phyloP scores from a whole-genome alignment of 768 basidiomycete species.

The Naganishia kalamii region DNA sequence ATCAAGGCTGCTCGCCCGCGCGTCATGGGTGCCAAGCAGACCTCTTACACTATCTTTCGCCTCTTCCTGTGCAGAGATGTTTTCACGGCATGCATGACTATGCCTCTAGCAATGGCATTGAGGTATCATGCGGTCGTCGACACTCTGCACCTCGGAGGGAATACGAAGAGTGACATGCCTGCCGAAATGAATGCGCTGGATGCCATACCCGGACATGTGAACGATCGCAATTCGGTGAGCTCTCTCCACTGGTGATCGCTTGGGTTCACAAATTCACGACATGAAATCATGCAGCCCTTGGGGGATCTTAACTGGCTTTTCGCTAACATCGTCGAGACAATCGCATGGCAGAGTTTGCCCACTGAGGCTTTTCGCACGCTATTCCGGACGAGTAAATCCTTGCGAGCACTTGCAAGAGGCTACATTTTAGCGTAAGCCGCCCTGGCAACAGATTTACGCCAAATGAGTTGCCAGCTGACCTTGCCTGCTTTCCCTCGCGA shows the following conservation, averaged over 20 bases:
- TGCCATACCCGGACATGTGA: slow-evolving; percentile 20
- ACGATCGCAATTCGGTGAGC: slow-evolving; percentile 20
- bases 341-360: slow-evolving; percentile 22
- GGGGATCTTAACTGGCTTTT: slow-evolving; percentile 25
- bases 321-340: slow-evolving; percentile 20
- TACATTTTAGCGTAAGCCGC: slow-evolving; percentile 23
- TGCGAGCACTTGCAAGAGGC: slow-evolving; percentile 15
- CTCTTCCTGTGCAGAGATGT: slow-evolving; percentile 15
- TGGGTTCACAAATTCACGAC: neutral
- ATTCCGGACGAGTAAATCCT: slow-evolving; percentile 16
- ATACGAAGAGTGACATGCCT: neutral
- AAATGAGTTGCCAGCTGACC: neutral
- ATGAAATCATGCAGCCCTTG: slow-evolving; percentile 7
- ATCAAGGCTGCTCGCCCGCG: neutral
- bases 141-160: neutral
- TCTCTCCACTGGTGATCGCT: no score
- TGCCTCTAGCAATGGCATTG: slow-evolving; percentile 21
- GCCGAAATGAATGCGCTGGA: neutral
- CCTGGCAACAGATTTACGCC: no score
- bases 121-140: slow-evolving; percentile 15
- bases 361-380: slow-evolving; percentile 13
- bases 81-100: slow-evolving; percentile 20
- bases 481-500: neutral
- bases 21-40: neutral
- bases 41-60: neutral